Evolutionary conservation across 768 basidiomycete species (phyloP).

Genomic region (Macrolepiota fuliginosa): DNA sequence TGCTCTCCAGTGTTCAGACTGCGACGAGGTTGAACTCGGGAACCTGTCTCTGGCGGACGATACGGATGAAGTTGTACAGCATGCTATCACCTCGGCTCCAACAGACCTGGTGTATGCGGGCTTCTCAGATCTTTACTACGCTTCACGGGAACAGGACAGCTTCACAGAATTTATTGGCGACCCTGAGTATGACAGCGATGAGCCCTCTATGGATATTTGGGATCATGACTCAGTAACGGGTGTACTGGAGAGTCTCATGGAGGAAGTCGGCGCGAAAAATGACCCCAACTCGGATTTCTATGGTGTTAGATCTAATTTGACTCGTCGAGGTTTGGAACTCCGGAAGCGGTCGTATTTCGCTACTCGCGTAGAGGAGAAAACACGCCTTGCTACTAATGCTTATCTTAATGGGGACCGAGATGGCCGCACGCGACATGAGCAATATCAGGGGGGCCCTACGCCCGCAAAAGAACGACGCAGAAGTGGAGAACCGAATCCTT

Average conservation of each 20-base stretch:
- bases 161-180: not conserved
- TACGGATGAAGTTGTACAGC: slow-evolving; percentile 33
- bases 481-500: not conserved
- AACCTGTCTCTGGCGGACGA: slow-evolving; percentile 29
- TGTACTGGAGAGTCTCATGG: not conserved
- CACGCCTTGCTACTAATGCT: slow-evolving; percentile 14
- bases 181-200: slow-evolving; percentile 12
- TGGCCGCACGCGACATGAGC: not conserved
- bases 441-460: not conserved
- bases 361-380: slow-evolving; percentile 41
- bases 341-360: slow-evolving; percentile 37
- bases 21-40: slow-evolving; percentile 11
- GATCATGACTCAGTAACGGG: not conserved
- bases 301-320: slow-evolving; percentile 4
- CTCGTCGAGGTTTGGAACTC: not conserved
- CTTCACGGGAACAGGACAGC: slow-evolving; percentile 22
- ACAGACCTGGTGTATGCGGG: slow-evolving; percentile 23
- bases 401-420: not conserved
- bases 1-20: not conserved
- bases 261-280: not conserved
- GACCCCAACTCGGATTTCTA: not conserved
- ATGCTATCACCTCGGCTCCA: slow-evolving; percentile 28
- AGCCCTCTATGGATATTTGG: not conserved
- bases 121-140: slow-evolving; percentile 40
- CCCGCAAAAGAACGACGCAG: not conserved